These are phyloP conservation scores for Periglandula ipomoeae DNA, from an alignment of 2,329 filamentous ascomycete species.

Conservation along the genomic window DNA sequence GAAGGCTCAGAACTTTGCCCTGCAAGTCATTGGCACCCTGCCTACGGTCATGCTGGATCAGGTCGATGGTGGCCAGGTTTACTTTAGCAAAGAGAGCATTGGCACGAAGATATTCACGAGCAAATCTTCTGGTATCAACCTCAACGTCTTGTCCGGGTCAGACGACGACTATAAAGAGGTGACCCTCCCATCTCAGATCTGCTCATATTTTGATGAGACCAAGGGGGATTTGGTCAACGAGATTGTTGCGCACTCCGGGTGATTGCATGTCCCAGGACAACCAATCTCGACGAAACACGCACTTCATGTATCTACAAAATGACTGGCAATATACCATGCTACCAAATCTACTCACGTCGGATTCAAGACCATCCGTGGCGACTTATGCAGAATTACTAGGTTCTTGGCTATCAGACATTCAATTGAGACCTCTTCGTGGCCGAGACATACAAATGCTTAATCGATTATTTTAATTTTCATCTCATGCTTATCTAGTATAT, in stretches of 20 bases:
- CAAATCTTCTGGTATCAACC: slow-evolving; percentile 80
- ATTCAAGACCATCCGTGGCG: too few species aligned
- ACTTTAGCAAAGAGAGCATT: slow-evolving; percentile 71
- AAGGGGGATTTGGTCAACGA: slow-evolving; percentile 76
- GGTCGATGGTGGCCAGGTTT: slow-evolving; percentile 82
- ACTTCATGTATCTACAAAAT: too few species aligned
- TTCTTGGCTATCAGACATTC: too few species aligned
- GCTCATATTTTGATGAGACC: slow-evolving; percentile 59
- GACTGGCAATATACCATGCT: too few species aligned
- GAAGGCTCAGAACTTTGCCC: slow-evolving; percentile 86
- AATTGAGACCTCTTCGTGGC: too few species aligned
- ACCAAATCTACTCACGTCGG: too few species aligned
- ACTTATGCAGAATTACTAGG: too few species aligned
- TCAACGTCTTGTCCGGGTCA: slow-evolving; percentile 64
- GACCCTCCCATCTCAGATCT: slow-evolving; percentile 82
- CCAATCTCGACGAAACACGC: background rate
- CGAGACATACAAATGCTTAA: background rate
- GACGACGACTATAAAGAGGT: slow-evolving; percentile 82
- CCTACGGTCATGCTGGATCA: slow-evolving; percentile 89
- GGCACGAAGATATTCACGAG: slow-evolving; percentile 78
- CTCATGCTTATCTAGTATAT: background rate
- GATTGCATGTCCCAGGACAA: slow-evolving; percentile 13
- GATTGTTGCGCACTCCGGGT: slow-evolving; percentile 92
- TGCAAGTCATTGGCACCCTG: slow-evolving; percentile 80
- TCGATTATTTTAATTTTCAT: background rate